A percentile compares a stretch with the other conserved stretches of the same genome.
phyloP scores from a whole-genome alignment of 2,329 filamentous ascomycete species.

The Ophiosphaerella narmari region DNA sequence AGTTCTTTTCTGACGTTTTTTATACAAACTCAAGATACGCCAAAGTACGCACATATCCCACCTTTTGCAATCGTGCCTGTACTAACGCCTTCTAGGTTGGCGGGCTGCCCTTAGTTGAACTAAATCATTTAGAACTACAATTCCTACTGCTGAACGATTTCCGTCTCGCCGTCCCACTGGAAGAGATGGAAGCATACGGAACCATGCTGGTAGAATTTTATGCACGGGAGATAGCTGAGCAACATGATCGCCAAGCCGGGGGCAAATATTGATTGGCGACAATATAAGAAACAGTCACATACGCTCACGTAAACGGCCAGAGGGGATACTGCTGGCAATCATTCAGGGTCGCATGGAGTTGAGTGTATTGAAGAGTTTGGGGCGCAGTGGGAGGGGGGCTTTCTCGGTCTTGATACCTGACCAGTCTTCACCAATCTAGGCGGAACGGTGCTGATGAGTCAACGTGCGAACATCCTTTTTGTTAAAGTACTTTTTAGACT shows the following conservation, averaged over 20 bases:
- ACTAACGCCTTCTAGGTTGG: slow-evolving; percentile 71
- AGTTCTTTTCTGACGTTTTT: slow-evolving; percentile 98
- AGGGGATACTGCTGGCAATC: not conserved
- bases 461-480: slow-evolving; percentile 8
- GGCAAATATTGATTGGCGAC: slow-evolving; percentile 13
- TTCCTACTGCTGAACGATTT: slow-evolving; percentile 97
- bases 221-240: slow-evolving; percentile 81
- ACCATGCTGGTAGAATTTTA: slow-evolving; percentile 99
- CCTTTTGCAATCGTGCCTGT: not conserved
- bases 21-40: slow-evolving; percentile 99
- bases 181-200: slow-evolving; percentile 94
- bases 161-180: slow-evolving; percentile 86
- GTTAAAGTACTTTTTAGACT: slow-evolving; percentile 17
- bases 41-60: slow-evolving; percentile 68
- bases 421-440: not conserved
- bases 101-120: slow-evolving; percentile 84
- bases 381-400: not conserved
- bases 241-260: slow-evolving; percentile 49
- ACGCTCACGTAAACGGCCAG: not conserved
- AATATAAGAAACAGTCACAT: not conserved
- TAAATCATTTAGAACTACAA: slow-evolving; percentile 95
- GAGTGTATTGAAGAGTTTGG: not conserved
- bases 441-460: not conserved
- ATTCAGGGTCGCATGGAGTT: not conserved
- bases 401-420: too few relatives aligned